Evolutionary conservation across 1,139 yeast species (phyloP), one percentile per base, ranked within the genome.

Genomic region (Saccharomyces pastorianus): DNA sequence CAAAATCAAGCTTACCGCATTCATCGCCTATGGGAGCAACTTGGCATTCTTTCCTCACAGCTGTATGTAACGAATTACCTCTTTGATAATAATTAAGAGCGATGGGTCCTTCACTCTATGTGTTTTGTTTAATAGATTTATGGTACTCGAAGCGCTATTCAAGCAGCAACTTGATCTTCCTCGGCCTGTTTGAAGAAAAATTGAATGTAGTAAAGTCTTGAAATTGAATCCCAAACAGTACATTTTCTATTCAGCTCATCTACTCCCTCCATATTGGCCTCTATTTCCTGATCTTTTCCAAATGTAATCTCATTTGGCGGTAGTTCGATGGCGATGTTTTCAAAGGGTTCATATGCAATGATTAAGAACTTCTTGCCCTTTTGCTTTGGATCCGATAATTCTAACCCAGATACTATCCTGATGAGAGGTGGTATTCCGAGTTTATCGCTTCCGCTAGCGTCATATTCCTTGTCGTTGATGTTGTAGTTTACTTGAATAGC

Each of bases 331-430:
- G 81, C 79, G 3, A 82, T 70, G 60, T 80, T 83, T 53, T 82
- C 84, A 64, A 82, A 84, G 1, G 88, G 88, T 62, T 83, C 88
- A 7, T 80, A 84, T 11, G 83, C 76, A 0, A 83, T 64, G 17
- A 83, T 80, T 56, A 84, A 61, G 61, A 76, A 82, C 61, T 80
- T 85, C 60, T 71, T 60, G 57, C 70, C 63, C 53, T 74, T 71
- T 41, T 72, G 70, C 2, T 60, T 57, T 25, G 68, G 70, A 1
- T 70, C 60, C 1, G 76, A 65, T 31, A 82, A 73, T 64, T 84
- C 88, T 56, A 76, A 76, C 54, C 78, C 76, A 5, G 84, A 77
- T 76, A 82, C 77, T 47, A 83, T 66, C 42, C 85, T 70, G 59
- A 80, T 80, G 55, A 73, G 70, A 4, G 89, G 88, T 54, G 61